Percentiles rank a stretch among this genome's conserved stretches.
phyloP scores from a whole-genome alignment of 1,284 basidiomycete genomes.

The Kwoniella shivajii region DNA sequence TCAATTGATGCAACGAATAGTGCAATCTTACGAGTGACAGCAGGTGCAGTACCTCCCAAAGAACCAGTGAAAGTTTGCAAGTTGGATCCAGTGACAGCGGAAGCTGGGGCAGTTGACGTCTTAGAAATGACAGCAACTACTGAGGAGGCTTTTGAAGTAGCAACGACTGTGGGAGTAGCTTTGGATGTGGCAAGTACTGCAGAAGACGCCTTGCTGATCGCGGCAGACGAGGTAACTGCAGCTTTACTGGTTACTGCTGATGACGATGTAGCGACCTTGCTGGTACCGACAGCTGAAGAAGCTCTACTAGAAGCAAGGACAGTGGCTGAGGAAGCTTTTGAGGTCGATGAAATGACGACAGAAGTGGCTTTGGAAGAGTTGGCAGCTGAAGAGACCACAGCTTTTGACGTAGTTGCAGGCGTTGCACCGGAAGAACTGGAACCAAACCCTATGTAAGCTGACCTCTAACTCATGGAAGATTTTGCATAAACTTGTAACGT shows the following conservation, averaged over 20 bases:
- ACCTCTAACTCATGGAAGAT: too few species aligned
- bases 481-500: too few species aligned
- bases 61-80: constrained; percentile 34
- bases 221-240: neutral
- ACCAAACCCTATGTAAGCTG: too few species aligned
- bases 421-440: neutral
- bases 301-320: neutral
- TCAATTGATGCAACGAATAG: neutral
- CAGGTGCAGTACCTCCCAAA: constrained; percentile 33
- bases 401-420: neutral
- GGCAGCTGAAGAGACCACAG: too few species aligned
- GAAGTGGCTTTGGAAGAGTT: neutral
- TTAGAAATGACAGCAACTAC: neutral
- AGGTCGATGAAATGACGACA: neutral
- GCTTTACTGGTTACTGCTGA: too few species aligned
- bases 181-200: neutral
- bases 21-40: constrained; percentile 19
- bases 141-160: neutral
- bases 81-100: constrained; percentile 17
- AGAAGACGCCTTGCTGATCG: neutral
- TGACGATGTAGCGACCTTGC: neutral
- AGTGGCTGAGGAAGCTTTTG: neutral
- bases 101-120: neutral
- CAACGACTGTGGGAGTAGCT: neutral
- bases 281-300: neutral